Percentiles rank a stretch among this genome's conserved stretches.
These are phyloP conservation scores for Mrakia hoshinonis DNA, from an alignment of 768 basidiomycete genomes.

Conservation along the genomic window DNA sequence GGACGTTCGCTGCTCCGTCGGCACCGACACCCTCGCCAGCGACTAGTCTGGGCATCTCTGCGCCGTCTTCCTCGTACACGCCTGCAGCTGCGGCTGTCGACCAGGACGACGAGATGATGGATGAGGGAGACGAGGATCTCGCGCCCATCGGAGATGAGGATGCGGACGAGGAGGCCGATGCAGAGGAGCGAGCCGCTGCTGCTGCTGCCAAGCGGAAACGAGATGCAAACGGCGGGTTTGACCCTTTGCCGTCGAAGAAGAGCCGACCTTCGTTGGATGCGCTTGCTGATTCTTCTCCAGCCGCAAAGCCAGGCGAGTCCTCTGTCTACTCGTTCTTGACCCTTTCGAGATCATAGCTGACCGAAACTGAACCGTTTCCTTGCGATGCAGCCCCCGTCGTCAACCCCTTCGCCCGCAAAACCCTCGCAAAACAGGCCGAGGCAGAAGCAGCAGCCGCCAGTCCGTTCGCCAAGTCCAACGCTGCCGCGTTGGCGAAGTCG, in stretches of 20 bases:
- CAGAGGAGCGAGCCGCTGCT: not conserved
- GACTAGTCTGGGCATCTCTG: not conserved
- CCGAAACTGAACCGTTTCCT: not conserved
- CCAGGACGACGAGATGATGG: not conserved
- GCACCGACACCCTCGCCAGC: constrained; percentile 3
- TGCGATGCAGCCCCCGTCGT: not conserved
- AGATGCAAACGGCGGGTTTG: constrained; percentile 10
- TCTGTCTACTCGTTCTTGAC: not conserved
- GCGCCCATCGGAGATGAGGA: constrained; percentile 7
- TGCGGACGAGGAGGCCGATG: constrained; percentile 13
- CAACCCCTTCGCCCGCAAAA: constrained; percentile 18
- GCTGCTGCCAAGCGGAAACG: constrained; percentile 16
- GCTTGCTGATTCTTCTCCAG: not conserved
- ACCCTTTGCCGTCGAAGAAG: constrained; percentile 1
- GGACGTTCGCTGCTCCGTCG: constrained; percentile 14
- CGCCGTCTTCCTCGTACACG: not conserved
- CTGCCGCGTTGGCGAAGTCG: constrained; percentile 12
- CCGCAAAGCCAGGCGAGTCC: not conserved
- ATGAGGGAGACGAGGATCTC: not conserved
- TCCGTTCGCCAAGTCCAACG: constrained; percentile 20
- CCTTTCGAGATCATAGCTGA: no score
- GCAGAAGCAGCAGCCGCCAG: not conserved
- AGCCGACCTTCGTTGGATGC: not conserved
- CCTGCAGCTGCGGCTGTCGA: not conserved
- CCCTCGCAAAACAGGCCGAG: not conserved